These are phyloP conservation scores for Pseudogymnoascus sp. DNA, from an alignment of 2,329 filamentous ascomycete genomes.

Conservation along the genomic window DNA sequence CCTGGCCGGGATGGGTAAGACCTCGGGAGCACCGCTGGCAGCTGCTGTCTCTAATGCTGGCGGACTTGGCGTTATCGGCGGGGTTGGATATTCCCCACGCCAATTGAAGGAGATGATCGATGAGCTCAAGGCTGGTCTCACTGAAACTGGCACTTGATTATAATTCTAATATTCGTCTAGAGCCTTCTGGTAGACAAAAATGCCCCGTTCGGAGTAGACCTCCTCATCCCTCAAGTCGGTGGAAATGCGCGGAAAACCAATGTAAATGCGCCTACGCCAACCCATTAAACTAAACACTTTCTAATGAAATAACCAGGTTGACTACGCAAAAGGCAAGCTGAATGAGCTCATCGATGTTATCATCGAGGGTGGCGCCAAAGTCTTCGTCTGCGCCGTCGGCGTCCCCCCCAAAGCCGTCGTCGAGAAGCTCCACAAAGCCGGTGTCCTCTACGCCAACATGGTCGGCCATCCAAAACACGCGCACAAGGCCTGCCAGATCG, in stretches of 20 bases:
- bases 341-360: slow-evolving; percentile 83
- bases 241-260: slow-evolving; percentile 89
- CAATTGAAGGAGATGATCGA: slow-evolving; percentile 94
- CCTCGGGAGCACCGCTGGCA: slow-evolving; percentile 89
- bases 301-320: slow-evolving; percentile 57
- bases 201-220: slow-evolving; percentile 88
- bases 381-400: slow-evolving; percentile 96
- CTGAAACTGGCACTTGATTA: slow-evolving; percentile 36
- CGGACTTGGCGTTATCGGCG: slow-evolving; percentile 91
- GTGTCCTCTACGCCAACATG: slow-evolving; percentile 99
- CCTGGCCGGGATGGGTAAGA: slow-evolving; percentile 98
- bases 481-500: slow-evolving; percentile 84
- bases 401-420: slow-evolving; percentile 84
- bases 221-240: slow-evolving; percentile 89
- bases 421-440: slow-evolving; percentile 78
- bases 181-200: slow-evolving; percentile 75
- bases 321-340: slow-evolving; percentile 99
- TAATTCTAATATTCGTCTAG: background rate
- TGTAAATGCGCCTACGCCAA: background rate
- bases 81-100: slow-evolving; percentile 89
- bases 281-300: slow-evolving; percentile 18
- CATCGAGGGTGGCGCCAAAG: slow-evolving; percentile 81
- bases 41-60: slow-evolving; percentile 96
- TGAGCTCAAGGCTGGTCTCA: slow-evolving; percentile 77
- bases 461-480: slow-evolving; percentile 99